Conservation (phyloP, 73 alveolate genomes). For the Tetrahymena thermophila region DNA sequence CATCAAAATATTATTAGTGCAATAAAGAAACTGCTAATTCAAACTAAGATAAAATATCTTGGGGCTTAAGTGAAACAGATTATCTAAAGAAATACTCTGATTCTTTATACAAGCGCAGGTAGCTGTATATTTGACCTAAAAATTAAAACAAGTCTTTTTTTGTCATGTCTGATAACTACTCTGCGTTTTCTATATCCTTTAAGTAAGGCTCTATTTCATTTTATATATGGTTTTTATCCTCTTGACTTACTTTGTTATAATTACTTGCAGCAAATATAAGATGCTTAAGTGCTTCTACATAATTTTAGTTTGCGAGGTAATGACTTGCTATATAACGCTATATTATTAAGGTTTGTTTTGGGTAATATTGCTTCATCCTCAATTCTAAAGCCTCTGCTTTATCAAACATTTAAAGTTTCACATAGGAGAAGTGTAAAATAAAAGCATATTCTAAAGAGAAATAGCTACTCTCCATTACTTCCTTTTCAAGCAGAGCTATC, state of each 20-base stretch:
- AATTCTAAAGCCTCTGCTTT: background rate
- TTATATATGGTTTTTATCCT: background rate
- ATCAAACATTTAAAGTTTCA: background rate
- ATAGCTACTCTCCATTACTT: background rate
- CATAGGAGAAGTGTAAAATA: background rate
- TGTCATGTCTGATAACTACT: background rate
- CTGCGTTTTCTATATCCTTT: background rate
- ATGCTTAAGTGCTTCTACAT: background rate
- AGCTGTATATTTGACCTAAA: background rate
- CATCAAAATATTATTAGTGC: background rate
- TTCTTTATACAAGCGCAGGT: background rate
- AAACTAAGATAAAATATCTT: background rate
- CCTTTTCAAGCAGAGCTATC: background rate
- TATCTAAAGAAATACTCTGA: background rate
- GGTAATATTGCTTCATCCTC: background rate
- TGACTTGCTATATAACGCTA: background rate
- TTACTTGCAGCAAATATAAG: background rate
- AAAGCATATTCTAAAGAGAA: background rate
- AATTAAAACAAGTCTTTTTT: background rate
- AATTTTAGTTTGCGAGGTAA: background rate
- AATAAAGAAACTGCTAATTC: background rate
- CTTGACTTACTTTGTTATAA: background rate
- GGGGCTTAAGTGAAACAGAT: background rate
- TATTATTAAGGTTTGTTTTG: background rate
- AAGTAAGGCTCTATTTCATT: background rate